These are phyloP conservation scores for Talaromyces wortmannii DNA, from an alignment of 495 filamentous ascomycete genomes.

Conservation along the genomic window DNA sequence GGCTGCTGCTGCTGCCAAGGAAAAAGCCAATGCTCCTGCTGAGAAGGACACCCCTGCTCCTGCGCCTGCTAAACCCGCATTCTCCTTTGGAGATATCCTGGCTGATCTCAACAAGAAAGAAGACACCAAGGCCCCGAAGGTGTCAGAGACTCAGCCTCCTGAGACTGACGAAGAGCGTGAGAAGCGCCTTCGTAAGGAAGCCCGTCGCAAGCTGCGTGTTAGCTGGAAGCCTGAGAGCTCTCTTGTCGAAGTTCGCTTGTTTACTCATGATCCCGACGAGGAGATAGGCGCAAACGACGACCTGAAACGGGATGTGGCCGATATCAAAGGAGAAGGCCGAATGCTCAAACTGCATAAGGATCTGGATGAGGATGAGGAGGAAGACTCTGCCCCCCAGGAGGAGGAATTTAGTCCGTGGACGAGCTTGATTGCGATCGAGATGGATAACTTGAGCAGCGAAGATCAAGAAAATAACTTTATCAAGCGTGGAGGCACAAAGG, in stretches of 20 bases:
- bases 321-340: conserved; percentile 70
- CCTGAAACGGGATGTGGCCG: conserved; percentile 59
- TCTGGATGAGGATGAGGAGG: conserved; percentile 56
- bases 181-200: conserved; percentile 73
- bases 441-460: conserved; percentile 41
- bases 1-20: conserved; percentile 23
- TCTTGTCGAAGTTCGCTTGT: conserved; percentile 65
- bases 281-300: conserved; percentile 64
- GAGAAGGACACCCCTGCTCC: conserved; percentile 33
- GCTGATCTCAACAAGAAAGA: conserved; percentile 61
- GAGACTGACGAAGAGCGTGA: conserved; percentile 72
- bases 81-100: conserved; percentile 53
- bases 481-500: conserved; percentile 55
- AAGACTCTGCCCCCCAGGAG: conserved; percentile 46
- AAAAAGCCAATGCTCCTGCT: conserved; percentile 26
- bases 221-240: conserved; percentile 65
- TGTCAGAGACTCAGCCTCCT: conserved; percentile 44
- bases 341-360: conserved; percentile 70
- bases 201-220: conserved; percentile 62
- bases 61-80: conserved; percentile 34
- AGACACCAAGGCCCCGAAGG: conserved; percentile 45
- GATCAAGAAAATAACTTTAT: conserved; percentile 49
- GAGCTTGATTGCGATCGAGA: conserved; percentile 46
- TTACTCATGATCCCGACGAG: conserved; percentile 76
- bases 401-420: conserved; percentile 37